These are phyloP conservation scores for Yamagishiella unicocca DNA, from an alignment of 139 green algal species.

Conservation along the genomic window DNA sequence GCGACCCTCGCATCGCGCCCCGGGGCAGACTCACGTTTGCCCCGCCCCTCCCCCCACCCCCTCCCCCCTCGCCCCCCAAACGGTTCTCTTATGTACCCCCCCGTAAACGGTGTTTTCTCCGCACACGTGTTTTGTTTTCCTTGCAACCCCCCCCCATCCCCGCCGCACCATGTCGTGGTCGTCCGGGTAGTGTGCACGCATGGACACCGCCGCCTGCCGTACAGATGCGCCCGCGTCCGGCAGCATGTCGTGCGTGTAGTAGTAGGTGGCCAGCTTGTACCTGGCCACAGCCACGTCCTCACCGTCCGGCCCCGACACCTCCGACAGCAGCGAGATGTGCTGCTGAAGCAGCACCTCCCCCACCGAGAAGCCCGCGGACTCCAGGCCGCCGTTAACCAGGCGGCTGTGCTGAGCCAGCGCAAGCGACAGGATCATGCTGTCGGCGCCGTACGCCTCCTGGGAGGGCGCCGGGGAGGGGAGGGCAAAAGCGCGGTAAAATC, in stretches of 20 bases:
- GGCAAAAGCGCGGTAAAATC: too few relatives aligned
- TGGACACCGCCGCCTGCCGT: conserved; percentile 29
- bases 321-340: conserved; percentile 53
- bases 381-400: conserved; percentile 34
- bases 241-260: conserved; percentile 69
- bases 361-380: conserved; percentile 22
- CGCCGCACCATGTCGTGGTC: conserved; percentile 52
- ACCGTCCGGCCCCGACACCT: conserved; percentile 4
- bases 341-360: conserved; percentile 63
- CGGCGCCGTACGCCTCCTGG: conserved; percentile 44
- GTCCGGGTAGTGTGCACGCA: conserved; percentile 50
- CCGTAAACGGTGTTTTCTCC: background rate
- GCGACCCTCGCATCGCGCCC: too few relatives aligned
- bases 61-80: too few relatives aligned
- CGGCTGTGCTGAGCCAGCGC: conserved; percentile 56
- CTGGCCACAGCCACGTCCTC: conserved; percentile 62
- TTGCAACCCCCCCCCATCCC: background rate
- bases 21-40: too few relatives aligned
- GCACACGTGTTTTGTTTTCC: background rate
- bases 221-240: conserved; percentile 48
- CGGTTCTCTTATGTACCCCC: too few relatives aligned
- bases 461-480: background rate
- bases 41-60: too few relatives aligned
- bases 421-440: conserved; percentile 64
- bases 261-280: conserved; percentile 70